Percentiles rank a stretch among this genome's conserved stretches.
Conservation (phyloP, 106 monocot genomes). For the Vanilla planifolia region DNA sequence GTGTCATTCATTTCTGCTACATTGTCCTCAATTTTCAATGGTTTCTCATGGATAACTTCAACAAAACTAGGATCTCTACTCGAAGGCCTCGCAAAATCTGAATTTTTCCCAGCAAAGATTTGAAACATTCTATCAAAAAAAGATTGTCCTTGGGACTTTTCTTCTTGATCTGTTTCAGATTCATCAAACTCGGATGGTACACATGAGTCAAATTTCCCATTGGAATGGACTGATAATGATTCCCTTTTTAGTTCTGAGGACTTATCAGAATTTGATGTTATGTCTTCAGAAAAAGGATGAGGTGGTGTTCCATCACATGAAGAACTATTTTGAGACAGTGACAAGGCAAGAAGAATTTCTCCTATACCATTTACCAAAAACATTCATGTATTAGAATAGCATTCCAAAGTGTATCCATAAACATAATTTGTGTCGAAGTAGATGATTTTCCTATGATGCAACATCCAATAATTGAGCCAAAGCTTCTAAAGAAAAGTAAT, state of each 20-base stretch:
- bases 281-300: constrained; percentile 12
- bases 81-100: constrained; percentile 2
- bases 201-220: constrained; percentile 18
- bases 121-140: constrained; percentile 35
- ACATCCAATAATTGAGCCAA: not conserved
- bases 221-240: constrained; percentile 18
- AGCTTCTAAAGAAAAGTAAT: not conserved
- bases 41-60: constrained; percentile 9
- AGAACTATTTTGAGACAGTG: constrained; percentile 32
- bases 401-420: not conserved
- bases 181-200: constrained; percentile 17
- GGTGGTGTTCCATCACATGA: constrained; percentile 16
- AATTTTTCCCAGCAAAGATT: constrained; percentile 30
- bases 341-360: constrained; percentile 63
- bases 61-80: constrained; percentile 19
- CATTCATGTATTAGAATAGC: not conserved
- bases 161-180: constrained; percentile 22
- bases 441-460: not conserved
- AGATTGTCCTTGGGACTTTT: constrained; percentile 27
- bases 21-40: constrained; percentile 13
- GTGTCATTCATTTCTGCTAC: constrained; percentile 20
- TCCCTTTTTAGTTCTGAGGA: constrained; percentile 22
- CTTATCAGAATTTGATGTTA: constrained; percentile 25
- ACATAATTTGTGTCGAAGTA: not conserved
- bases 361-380: constrained; percentile 32